phyloP scores from a whole-genome alignment of 257 asterid genomes.

The Ajuga chamaepitys region DNA sequence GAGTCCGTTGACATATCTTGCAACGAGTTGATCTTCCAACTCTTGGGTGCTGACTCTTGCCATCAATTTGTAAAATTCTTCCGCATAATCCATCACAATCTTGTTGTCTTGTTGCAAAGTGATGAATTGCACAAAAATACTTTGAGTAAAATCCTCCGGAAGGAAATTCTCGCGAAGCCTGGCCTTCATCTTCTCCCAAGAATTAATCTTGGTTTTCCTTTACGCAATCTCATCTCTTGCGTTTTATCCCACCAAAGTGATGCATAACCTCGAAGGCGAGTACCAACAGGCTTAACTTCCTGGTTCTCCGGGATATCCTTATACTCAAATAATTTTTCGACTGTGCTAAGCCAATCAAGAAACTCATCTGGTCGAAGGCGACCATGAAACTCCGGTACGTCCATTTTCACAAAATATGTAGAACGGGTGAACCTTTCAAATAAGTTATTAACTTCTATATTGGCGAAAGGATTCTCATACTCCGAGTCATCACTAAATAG shows the following conservation, averaged over 20 bases:
- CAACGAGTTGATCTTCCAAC: background rate
- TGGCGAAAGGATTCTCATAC: background rate
- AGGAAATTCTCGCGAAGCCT: background rate
- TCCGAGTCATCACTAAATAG: background rate
- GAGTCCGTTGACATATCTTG: background rate
- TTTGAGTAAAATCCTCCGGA: background rate
- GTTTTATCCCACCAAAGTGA: constrained; percentile 3
- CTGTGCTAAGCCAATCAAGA: background rate
- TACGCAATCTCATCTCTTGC: too few relatives aligned
- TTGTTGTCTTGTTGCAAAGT: background rate
- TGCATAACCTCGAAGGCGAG: constrained; percentile 6
- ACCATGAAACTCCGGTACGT: background rate
- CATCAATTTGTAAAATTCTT: background rate
- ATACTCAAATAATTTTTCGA: background rate
- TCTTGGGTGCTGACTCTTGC: background rate
- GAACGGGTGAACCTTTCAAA: background rate
- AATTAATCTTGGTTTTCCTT: too few relatives aligned
- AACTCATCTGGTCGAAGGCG: constrained; percentile 7
- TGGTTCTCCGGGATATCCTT: background rate
- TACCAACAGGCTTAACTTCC: constrained; percentile 3
- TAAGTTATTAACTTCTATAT: background rate
- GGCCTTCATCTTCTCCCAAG: background rate
- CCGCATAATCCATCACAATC: background rate
- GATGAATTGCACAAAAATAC: constrained; percentile 1
- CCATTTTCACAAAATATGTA: background rate